Conservation (phyloP, 768 basidiomycete species). For the Mycena vulgaris region DNA sequence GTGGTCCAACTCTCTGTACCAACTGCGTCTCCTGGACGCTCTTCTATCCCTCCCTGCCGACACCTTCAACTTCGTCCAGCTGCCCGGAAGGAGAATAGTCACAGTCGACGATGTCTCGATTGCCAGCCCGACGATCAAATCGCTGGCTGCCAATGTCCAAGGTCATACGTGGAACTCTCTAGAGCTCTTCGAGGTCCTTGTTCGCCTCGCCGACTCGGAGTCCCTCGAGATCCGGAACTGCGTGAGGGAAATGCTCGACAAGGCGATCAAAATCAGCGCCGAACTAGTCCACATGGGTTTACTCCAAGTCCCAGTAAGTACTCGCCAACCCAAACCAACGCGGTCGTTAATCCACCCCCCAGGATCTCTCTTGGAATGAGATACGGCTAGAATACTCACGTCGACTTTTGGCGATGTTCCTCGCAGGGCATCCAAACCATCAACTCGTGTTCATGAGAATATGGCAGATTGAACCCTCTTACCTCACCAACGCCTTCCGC, state of each 20-base stretch:
- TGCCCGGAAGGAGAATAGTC: conserved; percentile 88
- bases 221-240: conserved; percentile 78
- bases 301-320: conserved; percentile 88
- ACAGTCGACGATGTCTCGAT: conserved; percentile 90
- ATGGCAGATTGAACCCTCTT: conserved; percentile 91
- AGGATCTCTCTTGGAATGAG: conserved; percentile 90
- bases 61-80: conserved; percentile 92
- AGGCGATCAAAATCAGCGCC: conserved; percentile 93
- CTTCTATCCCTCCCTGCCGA: conserved; percentile 91
- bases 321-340: neutral
- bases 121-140: conserved; percentile 93
- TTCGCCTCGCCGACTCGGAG: conserved; percentile 84
- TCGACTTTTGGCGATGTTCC: conserved; percentile 89
- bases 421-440: conserved; percentile 94
- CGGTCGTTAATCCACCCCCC: conserved; percentile 31
- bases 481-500: conserved; percentile 89
- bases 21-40: conserved; percentile 90
- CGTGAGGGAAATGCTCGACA: conserved; percentile 93
- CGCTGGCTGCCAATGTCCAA: conserved; percentile 91
- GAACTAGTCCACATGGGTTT: conserved; percentile 96
- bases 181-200: conserved; percentile 90
- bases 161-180: conserved; percentile 95
- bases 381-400: conserved; percentile 90
- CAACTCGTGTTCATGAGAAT: conserved; percentile 98
- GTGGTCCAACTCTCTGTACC: conserved; percentile 90